These are phyloP conservation scores for Auriculariales sp. DNA, from an alignment of 768 basidiomycete species.

Conservation along the genomic window DNA sequence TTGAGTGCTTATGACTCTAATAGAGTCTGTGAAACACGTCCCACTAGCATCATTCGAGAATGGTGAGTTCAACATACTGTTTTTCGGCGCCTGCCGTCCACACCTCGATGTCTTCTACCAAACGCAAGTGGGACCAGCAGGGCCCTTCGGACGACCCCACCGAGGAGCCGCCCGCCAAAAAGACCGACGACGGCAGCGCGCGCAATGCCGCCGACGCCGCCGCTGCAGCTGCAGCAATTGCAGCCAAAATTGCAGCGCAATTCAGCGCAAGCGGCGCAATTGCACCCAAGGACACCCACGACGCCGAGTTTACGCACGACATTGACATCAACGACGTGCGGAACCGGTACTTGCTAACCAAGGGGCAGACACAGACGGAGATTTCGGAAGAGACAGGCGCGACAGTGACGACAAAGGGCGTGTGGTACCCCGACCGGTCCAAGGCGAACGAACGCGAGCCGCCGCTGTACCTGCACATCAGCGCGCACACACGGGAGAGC, in stretches of 20 bases:
- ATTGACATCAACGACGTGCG: slow-evolving; percentile 95
- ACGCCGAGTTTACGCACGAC: slow-evolving; percentile 73
- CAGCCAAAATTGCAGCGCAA: slow-evolving; percentile 89
- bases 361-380: slow-evolving; percentile 86
- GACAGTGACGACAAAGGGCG: slow-evolving; percentile 82
- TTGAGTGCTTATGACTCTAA: too few relatives aligned
- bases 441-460: slow-evolving; percentile 90
- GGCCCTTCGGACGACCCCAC: slow-evolving; percentile 39
- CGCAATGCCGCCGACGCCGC: slow-evolving; percentile 58
- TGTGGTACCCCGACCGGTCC: slow-evolving; percentile 88
- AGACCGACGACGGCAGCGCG: slow-evolving; percentile 28
- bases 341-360: slow-evolving; percentile 90
- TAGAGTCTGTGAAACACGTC: too few relatives aligned
- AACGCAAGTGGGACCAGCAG: slow-evolving; percentile 69
- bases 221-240: slow-evolving; percentile 72
- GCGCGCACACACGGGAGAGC: slow-evolving; percentile 52
- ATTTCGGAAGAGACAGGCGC: slow-evolving; percentile 88
- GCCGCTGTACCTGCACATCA: slow-evolving; percentile 85
- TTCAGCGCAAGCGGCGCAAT: slow-evolving; percentile 34
- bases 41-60: too few relatives aligned
- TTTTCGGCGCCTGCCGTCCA: too few relatives aligned
- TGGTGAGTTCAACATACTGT: too few relatives aligned
- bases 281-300: slow-evolving; percentile 44
- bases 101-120: slow-evolving; percentile 29
- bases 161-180: slow-evolving; percentile 25